phyloP scores from a whole-genome alignment of 2,329 filamentous ascomycete species.

The Teratosphaeriaceae sp. region DNA sequence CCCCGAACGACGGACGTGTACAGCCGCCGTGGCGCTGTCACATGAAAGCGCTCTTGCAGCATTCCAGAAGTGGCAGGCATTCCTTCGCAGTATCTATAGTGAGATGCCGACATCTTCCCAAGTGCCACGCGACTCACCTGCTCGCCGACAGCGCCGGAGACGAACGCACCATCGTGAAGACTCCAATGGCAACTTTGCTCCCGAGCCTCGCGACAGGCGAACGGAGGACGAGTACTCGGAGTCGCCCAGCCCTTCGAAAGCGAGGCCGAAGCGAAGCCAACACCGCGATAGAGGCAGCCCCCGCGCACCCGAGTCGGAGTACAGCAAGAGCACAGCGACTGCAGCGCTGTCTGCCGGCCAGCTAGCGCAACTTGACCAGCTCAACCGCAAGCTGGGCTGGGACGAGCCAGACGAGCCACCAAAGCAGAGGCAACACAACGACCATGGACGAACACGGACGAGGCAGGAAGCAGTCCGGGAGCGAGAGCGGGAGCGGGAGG shows the following conservation, averaged over 20 bases:
- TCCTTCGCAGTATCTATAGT: neutral
- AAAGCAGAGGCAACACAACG: slow-evolving; percentile 36
- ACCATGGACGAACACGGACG: slow-evolving; percentile 26
- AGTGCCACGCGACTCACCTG: slow-evolving; percentile 16
- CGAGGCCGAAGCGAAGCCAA: slow-evolving; percentile 5
- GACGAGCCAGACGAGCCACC: slow-evolving; percentile 36
- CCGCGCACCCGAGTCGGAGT: slow-evolving; percentile 13
- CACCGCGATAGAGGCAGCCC: slow-evolving; percentile 5
- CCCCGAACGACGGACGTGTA: neutral
- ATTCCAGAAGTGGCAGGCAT: neutral
- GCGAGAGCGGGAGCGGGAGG: slow-evolving; percentile 32
- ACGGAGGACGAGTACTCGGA: slow-evolving; percentile 11
- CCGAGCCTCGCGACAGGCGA: slow-evolving; percentile 2
- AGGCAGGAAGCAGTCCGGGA: slow-evolving; percentile 23
- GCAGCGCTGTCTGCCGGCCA: slow-evolving; percentile 48
- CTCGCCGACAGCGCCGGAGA: slow-evolving; percentile 24
- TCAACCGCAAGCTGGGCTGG: slow-evolving; percentile 51
- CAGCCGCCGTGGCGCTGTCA: neutral
- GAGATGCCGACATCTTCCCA: slow-evolving; percentile 3
- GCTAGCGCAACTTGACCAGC: slow-evolving; percentile 58
- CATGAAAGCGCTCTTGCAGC: neutral
- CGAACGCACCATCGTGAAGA: slow-evolving; percentile 29
- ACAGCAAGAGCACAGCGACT: slow-evolving; percentile 23
- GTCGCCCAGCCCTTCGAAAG: slow-evolving; percentile 16
- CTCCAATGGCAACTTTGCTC: slow-evolving; percentile 26